Conservation (phyloP, 1,139 yeast species). For the Lodderomyces margitis region DNA sequence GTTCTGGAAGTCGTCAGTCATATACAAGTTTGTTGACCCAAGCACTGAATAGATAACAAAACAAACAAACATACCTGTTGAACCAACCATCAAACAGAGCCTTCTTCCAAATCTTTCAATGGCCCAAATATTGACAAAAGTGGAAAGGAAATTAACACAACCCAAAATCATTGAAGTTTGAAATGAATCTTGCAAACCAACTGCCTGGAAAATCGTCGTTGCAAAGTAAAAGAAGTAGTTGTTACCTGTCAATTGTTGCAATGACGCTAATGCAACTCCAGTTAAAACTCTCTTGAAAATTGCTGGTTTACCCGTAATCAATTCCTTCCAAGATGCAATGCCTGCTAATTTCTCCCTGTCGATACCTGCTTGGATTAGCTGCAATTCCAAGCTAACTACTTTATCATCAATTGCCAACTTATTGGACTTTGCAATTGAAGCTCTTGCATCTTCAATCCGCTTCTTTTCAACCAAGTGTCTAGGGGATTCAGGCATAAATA, state of each 20-base stretch:
- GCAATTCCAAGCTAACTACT: slow-evolving; percentile 55
- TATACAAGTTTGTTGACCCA: slow-evolving; percentile 58
- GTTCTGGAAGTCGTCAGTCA: slow-evolving; percentile 36
- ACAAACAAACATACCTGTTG: slow-evolving; percentile 50
- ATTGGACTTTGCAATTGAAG: slow-evolving; percentile 60
- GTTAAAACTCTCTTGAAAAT: slow-evolving; percentile 59
- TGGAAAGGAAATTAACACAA: slow-evolving; percentile 72
- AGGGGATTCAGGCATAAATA: slow-evolving; percentile 68
- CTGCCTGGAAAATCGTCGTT: slow-evolving; percentile 72
- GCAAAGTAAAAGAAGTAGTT: slow-evolving; percentile 84
- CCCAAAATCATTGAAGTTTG: slow-evolving; percentile 75
- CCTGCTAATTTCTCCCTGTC: slow-evolving; percentile 66
- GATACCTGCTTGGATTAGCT: slow-evolving; percentile 60
- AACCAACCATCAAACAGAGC: slow-evolving; percentile 53
- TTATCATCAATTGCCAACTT: slow-evolving; percentile 57
- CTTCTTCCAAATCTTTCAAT: slow-evolving; percentile 76
- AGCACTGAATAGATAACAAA: slow-evolving; percentile 59
- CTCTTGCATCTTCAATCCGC: slow-evolving; percentile 42
- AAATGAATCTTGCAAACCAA: slow-evolving; percentile 70
- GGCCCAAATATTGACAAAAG: slow-evolving; percentile 61
- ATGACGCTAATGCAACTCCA: slow-evolving; percentile 62
- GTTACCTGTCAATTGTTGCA: slow-evolving; percentile 79
- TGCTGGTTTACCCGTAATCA: slow-evolving; percentile 63
- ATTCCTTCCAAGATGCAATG: slow-evolving; percentile 64
- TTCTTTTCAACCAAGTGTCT: slow-evolving; percentile 42